Evolutionary conservation across 441 rosid species (phyloP), one percentile per base, ranked within the genome.

Genomic region (Biscutella laevigata): DNA sequence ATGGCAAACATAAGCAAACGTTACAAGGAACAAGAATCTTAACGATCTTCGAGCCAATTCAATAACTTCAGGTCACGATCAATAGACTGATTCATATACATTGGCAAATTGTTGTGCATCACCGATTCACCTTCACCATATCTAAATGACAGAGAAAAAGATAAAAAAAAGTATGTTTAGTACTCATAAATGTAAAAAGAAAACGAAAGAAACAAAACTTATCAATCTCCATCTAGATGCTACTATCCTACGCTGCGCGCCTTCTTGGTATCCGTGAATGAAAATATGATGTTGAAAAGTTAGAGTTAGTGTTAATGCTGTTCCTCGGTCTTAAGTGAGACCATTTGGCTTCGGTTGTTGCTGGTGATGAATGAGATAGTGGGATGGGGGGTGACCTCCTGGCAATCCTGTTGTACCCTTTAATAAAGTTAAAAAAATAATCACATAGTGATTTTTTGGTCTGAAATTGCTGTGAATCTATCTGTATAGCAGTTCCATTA

Each of bases 321-420:
- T 38, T 81, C 94, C 53, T 84, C 74, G 37, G 50, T 58, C 70
- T 78, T 90, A 57, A 90, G 70, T n/a, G 96, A 64, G 46, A 78
- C 83, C 59, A 90, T 67, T 70, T 90, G 96, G 15, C 82, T 83
- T 49, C 78, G 83, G 78, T 53, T 51, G 66, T 46, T 59, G 66
- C 59, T 66, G 71, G 40, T 75, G 88, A 24, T 12, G 16, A 5
- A 65, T 11, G 42, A 65, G 57, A 59, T 53, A 57, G 67, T 66
- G n/a, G n/a, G n/a, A n/a, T n/a, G n/a, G n/a, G n/a, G n/a, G n/a
- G n/a, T n/a, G n/a, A n/a, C n/a, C n/a, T n/a, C n/a, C n/a, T n/a
- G n/a, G n/a, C n/a, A n/a, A n/a, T n/a, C n/a, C n/a, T n/a, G n/a
- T n/a, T n/a, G n/a, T n/a, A n/a, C n/a, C n/a, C n/a, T n/a, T n/a